Conservation (phyloP, 129 eudicot genomes). For the Ambrosia artemisiifolia region DNA sequence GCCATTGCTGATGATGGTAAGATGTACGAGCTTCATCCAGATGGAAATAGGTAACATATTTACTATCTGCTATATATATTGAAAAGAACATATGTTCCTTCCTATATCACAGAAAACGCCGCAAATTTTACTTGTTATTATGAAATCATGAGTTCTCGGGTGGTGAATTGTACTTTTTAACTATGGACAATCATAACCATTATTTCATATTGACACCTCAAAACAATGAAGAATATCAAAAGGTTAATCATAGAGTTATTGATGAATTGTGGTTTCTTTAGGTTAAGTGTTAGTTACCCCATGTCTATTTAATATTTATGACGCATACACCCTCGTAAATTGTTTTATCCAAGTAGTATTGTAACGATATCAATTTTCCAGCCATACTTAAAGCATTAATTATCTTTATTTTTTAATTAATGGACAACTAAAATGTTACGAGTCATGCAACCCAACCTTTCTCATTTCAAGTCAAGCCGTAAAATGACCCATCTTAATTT, state of each 20-base stretch:
- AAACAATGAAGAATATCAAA: constrained; percentile 2
- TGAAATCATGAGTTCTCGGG: background rate
- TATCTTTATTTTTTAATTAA: background rate
- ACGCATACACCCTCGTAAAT: background rate
- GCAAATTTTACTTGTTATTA: constrained; percentile 4
- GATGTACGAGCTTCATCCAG: constrained; percentile 95
- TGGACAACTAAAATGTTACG: background rate
- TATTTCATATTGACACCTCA: background rate
- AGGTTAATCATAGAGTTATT: background rate
- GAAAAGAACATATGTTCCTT: too few relatives aligned
- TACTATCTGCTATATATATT: background rate
- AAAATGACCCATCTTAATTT: background rate
- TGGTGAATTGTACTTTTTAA: background rate
- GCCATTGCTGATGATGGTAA: constrained; percentile 74
- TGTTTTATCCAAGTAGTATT: background rate
- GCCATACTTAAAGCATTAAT: background rate
- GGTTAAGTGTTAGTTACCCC: background rate
- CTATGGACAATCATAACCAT: background rate
- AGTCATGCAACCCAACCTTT: background rate
- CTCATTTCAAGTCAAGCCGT: background rate
- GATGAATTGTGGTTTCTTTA: background rate
- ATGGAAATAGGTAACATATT: constrained; percentile 80
- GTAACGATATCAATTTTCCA: background rate
- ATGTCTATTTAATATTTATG: background rate
- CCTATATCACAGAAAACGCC: background rate